These are phyloP conservation scores for Pseudopithomyces maydicus DNA, from an alignment of 2,329 filamentous ascomycete genomes.

Conservation along the genomic window DNA sequence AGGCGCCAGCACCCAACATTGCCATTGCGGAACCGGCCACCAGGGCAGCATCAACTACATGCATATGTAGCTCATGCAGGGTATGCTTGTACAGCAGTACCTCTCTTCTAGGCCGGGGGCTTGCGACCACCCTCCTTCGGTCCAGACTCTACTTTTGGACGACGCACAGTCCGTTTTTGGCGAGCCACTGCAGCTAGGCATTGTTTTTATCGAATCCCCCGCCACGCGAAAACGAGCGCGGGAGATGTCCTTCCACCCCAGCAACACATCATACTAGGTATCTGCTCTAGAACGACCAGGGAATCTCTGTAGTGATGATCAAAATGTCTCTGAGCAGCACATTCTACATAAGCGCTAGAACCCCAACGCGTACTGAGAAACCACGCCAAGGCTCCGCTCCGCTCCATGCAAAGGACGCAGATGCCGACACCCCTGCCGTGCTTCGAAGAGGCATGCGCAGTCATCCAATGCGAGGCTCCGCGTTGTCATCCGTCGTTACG, in stretches of 20 bases:
- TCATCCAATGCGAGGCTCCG: background rate
- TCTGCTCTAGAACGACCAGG: background rate
- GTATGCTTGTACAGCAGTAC: background rate
- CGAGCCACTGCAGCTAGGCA: background rate
- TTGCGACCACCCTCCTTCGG: background rate
- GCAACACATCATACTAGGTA: background rate
- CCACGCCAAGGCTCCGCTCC: conserved; percentile 3
- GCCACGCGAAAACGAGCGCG: background rate
- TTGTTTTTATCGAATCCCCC: background rate
- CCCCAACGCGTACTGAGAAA: background rate
- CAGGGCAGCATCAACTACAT: background rate
- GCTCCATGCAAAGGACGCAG: background rate
- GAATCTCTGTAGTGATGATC: background rate
- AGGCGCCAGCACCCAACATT: background rate
- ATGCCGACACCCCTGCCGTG: background rate
- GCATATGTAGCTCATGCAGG: background rate
- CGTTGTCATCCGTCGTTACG: background rate
- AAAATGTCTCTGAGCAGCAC: background rate
- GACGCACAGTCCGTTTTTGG: background rate
- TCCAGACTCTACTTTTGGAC: background rate
- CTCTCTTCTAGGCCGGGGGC: background rate
- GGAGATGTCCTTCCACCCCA: background rate
- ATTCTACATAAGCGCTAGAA: background rate
- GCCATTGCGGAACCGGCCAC: background rate
- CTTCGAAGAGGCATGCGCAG: background rate